Base-by-base conservation (phyloP, 208 protist species). In the Trypanosoma boissoni region DNA sequence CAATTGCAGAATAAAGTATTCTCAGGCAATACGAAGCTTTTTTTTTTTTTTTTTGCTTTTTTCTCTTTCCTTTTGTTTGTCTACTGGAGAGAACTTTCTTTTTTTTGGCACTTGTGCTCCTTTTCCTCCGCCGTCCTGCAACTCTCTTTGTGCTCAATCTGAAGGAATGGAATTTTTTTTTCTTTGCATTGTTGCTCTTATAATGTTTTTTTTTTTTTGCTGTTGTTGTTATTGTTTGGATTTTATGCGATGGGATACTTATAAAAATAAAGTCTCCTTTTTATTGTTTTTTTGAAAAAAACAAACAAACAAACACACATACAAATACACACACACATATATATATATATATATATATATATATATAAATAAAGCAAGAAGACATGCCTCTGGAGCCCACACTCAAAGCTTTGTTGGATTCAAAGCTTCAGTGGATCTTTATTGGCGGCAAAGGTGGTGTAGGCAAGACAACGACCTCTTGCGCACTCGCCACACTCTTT, bases 381-480 rank as follows among this genome's bases (percentile, higher is more conserved):
- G 26, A 37, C 10, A 67, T 63, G 51, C 44, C 61, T 32, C 81
- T 86, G 62, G 72, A 80, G 31, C 75, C 76, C 9, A 74, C 86
- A 6, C 60, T 88, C 23, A 46, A 43, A 10, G 59, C 62, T 1
- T 36, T 89, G 9, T 32, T 92, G 32, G 41, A 78, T 12, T 70
- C 68, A 5, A 61, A 76, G 14, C 64, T 87, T 21, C 65, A 86
- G 61, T 92, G 86, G 83, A 79, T 92, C 36, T 93, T 93, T 54
- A 75, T 99, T 1, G 98, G 98, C 57, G 98, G 98, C 26, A 99
- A 99, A 65, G 98, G 98, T 58, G 97, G 98, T 39, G 98, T 99
- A 1, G 98, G 98, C 43, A 99, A 99, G 79, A 98, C 96, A 7
- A 98, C 96, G 0, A 94, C 74, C 3, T 96, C 88, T 48, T 98